These are phyloP conservation scores for Cucumis cinereus DNA, from an alignment of 306 rosid species.

Conservation along the genomic window DNA sequence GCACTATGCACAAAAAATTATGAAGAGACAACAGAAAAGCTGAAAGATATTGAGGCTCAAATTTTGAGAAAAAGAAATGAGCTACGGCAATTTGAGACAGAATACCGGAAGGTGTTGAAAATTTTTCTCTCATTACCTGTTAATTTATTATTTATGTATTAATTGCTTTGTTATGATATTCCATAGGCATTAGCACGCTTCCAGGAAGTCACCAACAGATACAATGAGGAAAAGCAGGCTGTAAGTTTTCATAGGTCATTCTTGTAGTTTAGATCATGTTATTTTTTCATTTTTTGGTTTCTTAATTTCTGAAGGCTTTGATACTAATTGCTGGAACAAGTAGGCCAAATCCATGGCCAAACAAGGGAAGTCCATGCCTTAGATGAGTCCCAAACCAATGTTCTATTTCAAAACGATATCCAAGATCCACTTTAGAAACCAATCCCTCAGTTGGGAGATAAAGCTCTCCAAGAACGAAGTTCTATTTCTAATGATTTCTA, in stretches of 20 bases:
- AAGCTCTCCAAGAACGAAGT: too few relatives aligned
- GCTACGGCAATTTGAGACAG: constrained; percentile 89
- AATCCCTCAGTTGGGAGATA: too few relatives aligned
- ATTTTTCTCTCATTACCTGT: constrained; percentile 3
- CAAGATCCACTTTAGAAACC: too few relatives aligned
- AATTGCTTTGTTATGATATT: background rate
- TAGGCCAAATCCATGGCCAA: too few relatives aligned
- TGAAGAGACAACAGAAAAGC: constrained; percentile 69
- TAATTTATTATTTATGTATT: background rate
- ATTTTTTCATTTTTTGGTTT: background rate
- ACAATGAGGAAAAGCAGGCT: constrained; percentile 70
- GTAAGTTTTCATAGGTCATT: constrained; percentile 32
- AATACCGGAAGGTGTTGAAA: constrained; percentile 68
- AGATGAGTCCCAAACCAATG: too few relatives aligned
- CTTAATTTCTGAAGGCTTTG: background rate
- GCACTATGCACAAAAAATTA: constrained; percentile 68
- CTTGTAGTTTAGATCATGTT: background rate
- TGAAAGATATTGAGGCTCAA: constrained; percentile 74
- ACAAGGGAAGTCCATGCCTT: too few relatives aligned
- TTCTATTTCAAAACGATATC: too few relatives aligned
- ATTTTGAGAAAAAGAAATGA: constrained; percentile 94
- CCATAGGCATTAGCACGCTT: constrained; percentile 78
- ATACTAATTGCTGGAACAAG: too few relatives aligned
- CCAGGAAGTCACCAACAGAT: constrained; percentile 94
- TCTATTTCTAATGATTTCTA: too few relatives aligned